Base-by-base conservation (phyloP, 2,329 filamentous ascomycete genomes). In the Xylariaceae sp. region DNA sequence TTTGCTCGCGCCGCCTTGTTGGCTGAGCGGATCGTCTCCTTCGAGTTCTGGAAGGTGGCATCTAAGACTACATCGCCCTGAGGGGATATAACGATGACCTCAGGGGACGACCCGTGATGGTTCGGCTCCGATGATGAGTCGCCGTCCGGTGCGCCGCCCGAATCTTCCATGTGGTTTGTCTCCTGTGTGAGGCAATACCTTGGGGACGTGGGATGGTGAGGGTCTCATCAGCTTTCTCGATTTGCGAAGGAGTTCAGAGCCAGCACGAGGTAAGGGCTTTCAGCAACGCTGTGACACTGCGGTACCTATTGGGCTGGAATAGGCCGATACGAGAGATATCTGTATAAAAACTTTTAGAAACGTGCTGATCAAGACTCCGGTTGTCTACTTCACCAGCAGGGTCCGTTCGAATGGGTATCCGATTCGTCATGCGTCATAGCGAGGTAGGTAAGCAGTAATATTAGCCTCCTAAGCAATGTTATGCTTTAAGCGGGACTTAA, bases 51-150 rank as follows among this genome's bases (percentile, higher is more conserved):
- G 53, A 87, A 85, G 6, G 71, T 71, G 24, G 87, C 72, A 44
- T 80, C 71, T 11, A 88, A 70, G 21, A 88, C 57, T 14, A 87
- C 60, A 52, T 88, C 79, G 24, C 84, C 84, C 12, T 65, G 62
- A 3, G 67, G 50, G 15, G 70, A 70, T 34, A 87, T 72, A 21
- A 69, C 63, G 30, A 78, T 57, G 38, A 77, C 55, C 19, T 57
- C 51, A 30, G 59, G 55, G 30, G 59, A 51, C 38, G 52, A 42
- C n/a, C 19, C 31, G 15, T 23, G 17, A 23, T 21, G 24, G 11
- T 42, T 41, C n/a, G 43, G 38, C 5, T 50, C 44, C 12, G 43
- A 37, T 16, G 51, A 39, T 14, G 52, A 32, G 32, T 54, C 49
- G 15, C 46, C 48, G 19, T 55, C 50, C 19, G 43, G 34, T 34